Evolutionary conservation across 495 filamentous ascomycete species (phyloP).

Genomic region (Penicillium bovifimosum): DNA sequence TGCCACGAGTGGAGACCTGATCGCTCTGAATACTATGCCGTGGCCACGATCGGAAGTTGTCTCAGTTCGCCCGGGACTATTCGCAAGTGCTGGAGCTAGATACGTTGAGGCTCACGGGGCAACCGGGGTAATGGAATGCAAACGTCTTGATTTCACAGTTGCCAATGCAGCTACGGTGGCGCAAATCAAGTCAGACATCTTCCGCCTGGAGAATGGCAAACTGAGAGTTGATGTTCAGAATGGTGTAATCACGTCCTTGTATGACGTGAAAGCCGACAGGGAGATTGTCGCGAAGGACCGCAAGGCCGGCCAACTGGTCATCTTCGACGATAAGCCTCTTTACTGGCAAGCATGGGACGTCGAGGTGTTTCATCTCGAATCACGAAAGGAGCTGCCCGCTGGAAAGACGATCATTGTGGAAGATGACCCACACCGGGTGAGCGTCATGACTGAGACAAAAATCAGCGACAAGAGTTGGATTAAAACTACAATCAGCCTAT

Average conservation of each 20-base stretch:
- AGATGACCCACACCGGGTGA: conserved; percentile 65
- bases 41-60: conserved; percentile 75
- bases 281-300: conserved; percentile 73
- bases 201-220: conserved; percentile 70
- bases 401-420: conserved; percentile 66
- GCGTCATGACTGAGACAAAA: conserved; percentile 71
- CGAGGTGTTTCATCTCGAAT: conserved; percentile 90
- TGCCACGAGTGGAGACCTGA: conserved; percentile 27
- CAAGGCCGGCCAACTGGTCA: conserved; percentile 86
- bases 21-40: conserved; percentile 74
- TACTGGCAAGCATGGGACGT: conserved; percentile 99
- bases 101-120: conserved; percentile 46
- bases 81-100: conserved; percentile 25
- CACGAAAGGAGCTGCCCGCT: conserved; percentile 65
- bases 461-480: conserved; percentile 86
- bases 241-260: conserved; percentile 76
- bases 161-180: conserved; percentile 53
- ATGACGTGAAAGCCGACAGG: conserved; percentile 61
- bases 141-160: conserved; percentile 40
- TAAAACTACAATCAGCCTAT: conserved; percentile 77
- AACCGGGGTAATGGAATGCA: conserved; percentile 45
- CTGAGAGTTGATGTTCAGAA: conserved; percentile 64
- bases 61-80: conserved; percentile 43
- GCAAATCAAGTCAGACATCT: conserved; percentile 63
- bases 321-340: conserved; percentile 96